Evolutionary conservation across 371 early-diverging fungal genomes (phyloP).

Genomic region (Rhizopus sp.): DNA sequence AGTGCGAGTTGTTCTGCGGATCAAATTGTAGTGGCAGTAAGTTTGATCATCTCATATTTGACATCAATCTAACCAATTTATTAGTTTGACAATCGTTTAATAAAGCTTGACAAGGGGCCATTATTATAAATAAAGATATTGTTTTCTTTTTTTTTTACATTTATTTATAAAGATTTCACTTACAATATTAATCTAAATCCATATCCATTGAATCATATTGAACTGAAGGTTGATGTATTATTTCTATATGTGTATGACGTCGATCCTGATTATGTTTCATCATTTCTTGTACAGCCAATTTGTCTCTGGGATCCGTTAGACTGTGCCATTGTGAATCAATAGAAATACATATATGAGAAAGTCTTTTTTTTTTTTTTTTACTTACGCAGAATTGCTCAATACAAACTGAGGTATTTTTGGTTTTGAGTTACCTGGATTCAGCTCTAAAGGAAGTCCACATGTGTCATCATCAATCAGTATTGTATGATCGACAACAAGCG

Average conservation of each 20-base stretch:
- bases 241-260: background rate
- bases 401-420: conserved; percentile 30
- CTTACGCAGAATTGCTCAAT: conserved; percentile 14
- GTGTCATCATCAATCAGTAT: background rate
- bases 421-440: conserved; percentile 23
- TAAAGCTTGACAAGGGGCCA: too few species aligned
- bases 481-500: conserved; percentile 1
- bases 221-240: background rate
- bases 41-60: background rate
- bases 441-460: conserved; percentile 22
- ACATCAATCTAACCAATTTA: too few species aligned
- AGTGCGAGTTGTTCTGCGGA: background rate
- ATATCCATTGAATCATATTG: conserved; percentile 1
- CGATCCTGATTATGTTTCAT: background rate
- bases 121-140: too few species aligned
- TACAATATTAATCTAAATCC: conserved; percentile 3
- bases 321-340: background rate
- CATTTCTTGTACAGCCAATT: conserved; percentile 7
- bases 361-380: background rate
- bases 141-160: too few species aligned
- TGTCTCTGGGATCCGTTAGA: conserved; percentile 19
- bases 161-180: too few species aligned
- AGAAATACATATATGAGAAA: background rate
- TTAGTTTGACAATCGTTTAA: too few species aligned
- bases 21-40: background rate